phyloP scores from a whole-genome alignment of 2,329 filamentous ascomycete species.

The Colletotrichum musae region DNA sequence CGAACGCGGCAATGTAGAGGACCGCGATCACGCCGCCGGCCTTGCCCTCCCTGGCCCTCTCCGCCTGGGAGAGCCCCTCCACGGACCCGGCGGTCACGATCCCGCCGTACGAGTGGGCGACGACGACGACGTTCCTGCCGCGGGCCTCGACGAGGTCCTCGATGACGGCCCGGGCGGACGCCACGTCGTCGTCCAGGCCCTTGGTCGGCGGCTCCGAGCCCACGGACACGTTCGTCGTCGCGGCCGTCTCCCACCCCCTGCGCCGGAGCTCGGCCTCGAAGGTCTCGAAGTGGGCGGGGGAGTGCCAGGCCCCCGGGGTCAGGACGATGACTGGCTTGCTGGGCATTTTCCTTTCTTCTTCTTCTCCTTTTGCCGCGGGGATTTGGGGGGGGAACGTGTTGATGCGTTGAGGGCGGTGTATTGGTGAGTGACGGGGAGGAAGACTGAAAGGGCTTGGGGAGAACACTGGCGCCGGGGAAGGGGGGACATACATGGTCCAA shows the following conservation, averaged over 20 bases:
- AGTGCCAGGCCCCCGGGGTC: conserved; percentile 57
- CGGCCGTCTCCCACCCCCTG: conserved; percentile 50
- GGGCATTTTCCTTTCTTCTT: conserved; percentile 2
- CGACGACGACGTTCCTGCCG: conserved; percentile 58
- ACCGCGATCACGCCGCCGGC: conserved; percentile 55
- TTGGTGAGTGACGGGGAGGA: no score
- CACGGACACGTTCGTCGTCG: conserved; percentile 50
- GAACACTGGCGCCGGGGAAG: no score
- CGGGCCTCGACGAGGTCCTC: conserved; percentile 46
- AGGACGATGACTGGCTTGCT: conserved; percentile 50
- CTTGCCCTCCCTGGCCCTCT: conserved; percentile 49
- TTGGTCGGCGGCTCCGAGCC: conserved; percentile 48
- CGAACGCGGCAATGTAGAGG: conserved; percentile 53
- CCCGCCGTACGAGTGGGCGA: conserved; percentile 60
- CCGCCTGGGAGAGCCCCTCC: conserved; percentile 50
- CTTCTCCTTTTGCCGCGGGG: background rate
- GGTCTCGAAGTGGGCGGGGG: conserved; percentile 47
- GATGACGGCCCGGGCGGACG: conserved; percentile 46
- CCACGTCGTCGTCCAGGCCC: conserved; percentile 50
- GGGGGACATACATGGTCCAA: no score
- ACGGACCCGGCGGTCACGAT: conserved; percentile 55
- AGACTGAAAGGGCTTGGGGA: no score
- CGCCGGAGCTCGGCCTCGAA: conserved; percentile 48
- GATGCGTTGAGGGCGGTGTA: background rate
- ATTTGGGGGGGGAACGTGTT: background rate